Evolutionary conservation across 2,329 filamentous ascomycete species (phyloP).

Genomic region (Bipolaris sorokiniana): DNA sequence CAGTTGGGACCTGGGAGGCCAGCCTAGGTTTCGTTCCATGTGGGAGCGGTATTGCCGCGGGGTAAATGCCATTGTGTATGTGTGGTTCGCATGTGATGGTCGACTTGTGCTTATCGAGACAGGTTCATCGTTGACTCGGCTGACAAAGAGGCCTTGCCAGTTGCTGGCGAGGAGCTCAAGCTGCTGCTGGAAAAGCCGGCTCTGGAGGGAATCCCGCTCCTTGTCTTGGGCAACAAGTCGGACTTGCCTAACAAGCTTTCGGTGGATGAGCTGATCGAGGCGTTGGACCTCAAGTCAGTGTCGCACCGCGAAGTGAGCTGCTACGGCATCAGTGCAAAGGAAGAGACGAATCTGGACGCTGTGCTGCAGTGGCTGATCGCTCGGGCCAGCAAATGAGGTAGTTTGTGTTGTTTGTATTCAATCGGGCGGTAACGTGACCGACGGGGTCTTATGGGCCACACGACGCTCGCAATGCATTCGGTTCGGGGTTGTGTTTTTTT

Average conservation of each 20-base stretch:
- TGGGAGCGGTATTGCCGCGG: constrained; percentile 99
- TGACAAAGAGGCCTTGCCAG: constrained; percentile 77
- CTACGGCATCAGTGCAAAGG: constrained; percentile 98
- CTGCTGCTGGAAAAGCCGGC: constrained; percentile 82
- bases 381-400: constrained; percentile 64
- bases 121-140: constrained; percentile 97
- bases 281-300: constrained; percentile 86
- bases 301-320: constrained; percentile 94
- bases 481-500: constrained; percentile 26
- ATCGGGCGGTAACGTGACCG: constrained; percentile 34
- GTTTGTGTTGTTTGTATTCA: constrained; percentile 19
- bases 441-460: constrained; percentile 23
- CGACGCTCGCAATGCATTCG: constrained; percentile 29
- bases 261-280: constrained; percentile 94
- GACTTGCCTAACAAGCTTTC: constrained; percentile 89
- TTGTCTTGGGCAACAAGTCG: constrained; percentile 97
- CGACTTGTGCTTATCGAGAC: constrained; percentile 35
- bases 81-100: constrained; percentile 18
- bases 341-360: constrained; percentile 97
- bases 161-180: constrained; percentile 92
- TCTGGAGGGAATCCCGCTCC: constrained; percentile 85
- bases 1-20: constrained; percentile 94
- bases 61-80: constrained; percentile 92
- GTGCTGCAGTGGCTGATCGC: constrained; percentile 97
- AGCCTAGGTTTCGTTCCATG: constrained; percentile 97